Conservation (phyloP, 257 asterid genomes). For the Verbascum thapsus region DNA sequence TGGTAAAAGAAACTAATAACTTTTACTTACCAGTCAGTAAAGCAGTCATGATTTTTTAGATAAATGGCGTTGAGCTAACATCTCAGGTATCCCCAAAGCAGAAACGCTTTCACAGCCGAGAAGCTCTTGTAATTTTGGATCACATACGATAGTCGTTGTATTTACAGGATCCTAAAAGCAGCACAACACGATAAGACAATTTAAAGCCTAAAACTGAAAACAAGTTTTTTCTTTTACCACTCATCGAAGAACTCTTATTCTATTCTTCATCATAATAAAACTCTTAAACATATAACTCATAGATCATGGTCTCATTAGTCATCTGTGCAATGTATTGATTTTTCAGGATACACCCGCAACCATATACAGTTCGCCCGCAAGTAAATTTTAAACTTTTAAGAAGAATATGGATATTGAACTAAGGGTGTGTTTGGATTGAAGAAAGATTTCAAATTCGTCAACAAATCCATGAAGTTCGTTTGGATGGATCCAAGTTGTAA, state of each 20-base stretch:
- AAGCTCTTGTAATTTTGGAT: slow-evolving; percentile 64
- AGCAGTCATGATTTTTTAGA: slow-evolving; percentile 47
- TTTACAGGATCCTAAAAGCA: slow-evolving; percentile 63
- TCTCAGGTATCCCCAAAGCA: slow-evolving; percentile 61
- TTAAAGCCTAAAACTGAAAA: slow-evolving; percentile 12
- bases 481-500: too few species aligned
- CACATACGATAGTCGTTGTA: slow-evolving; percentile 50
- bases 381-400: neutral
- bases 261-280: too few species aligned
- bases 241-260: too few species aligned
- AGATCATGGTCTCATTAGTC: slow-evolving; percentile 5
- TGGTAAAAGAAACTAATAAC: neutral
- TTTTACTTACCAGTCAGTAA: slow-evolving; percentile 43
- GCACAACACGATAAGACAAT: slow-evolving; percentile 9
- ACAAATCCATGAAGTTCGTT: too few species aligned
- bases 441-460: too few species aligned
- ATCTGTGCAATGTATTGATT: neutral
- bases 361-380: neutral
- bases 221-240: neutral
- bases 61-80: slow-evolving; percentile 56
- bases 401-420: neutral
- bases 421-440: too few species aligned
- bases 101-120: slow-evolving; percentile 70
- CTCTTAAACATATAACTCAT: neutral
- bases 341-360: neutral